These are phyloP conservation scores for Wallacemonas sp. DNA, from an alignment of 208 protist genomes.

Conservation along the genomic window DNA sequence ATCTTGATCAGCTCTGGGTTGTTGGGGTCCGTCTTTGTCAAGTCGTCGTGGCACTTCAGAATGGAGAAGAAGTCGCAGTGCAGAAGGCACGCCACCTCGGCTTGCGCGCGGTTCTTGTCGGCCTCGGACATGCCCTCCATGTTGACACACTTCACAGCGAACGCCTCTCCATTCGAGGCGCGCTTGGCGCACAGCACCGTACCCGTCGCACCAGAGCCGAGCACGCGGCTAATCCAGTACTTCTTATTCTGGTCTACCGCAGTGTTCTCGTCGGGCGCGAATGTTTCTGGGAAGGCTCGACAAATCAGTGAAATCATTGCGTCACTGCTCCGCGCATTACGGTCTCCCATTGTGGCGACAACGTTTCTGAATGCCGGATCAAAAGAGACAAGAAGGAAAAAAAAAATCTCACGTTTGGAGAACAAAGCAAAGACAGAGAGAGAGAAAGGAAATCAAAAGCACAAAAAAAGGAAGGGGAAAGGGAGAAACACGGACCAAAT, in stretches of 20 bases:
- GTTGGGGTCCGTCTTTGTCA: conserved; percentile 11
- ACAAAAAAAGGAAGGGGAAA: neutral
- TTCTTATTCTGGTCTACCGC: conserved; percentile 19
- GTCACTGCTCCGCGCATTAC: conserved; percentile 16
- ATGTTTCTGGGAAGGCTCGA: conserved; percentile 34
- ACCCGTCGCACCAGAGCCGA: conserved; percentile 43
- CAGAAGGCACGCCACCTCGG: conserved; percentile 28
- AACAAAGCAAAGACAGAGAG: conserved; percentile 1
- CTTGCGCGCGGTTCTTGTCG: neutral
- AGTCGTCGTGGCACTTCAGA: conserved; percentile 13
- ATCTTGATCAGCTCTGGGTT: conserved; percentile 19
- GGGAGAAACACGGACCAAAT: neutral
- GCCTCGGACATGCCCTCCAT: conserved; percentile 15
- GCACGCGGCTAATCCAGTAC: conserved; percentile 57
- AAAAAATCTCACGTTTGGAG: neutral
- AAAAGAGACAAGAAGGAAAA: conserved; percentile 1
- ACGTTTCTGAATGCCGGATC: neutral
- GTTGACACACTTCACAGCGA: conserved; percentile 12
- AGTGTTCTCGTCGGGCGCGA: conserved; percentile 29
- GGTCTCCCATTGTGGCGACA: too few species aligned
- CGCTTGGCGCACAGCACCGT: conserved; percentile 28
- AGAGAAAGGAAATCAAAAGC: neutral
- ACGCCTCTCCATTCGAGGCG: conserved; percentile 43
- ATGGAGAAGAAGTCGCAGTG: conserved; percentile 29
- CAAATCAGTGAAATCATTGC: conserved; percentile 39